Evolutionary conservation across 805 yeast genomes (phyloP), one percentile per base, ranked within the genome.

Genomic region (Cyberlindnera subsufficiens): DNA sequence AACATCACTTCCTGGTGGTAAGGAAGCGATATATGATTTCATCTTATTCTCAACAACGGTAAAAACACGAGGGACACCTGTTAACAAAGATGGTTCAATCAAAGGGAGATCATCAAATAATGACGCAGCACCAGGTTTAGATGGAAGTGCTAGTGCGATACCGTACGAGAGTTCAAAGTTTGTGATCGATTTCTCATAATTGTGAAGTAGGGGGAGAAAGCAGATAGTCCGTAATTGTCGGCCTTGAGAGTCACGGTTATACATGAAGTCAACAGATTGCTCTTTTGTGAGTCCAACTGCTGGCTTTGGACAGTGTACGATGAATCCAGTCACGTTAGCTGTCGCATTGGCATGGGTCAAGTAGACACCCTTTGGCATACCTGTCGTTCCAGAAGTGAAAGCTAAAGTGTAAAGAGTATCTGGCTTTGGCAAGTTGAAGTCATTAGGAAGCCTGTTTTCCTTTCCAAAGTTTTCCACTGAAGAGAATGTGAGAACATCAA

Each of bases 321-420:
- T 49, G 42, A 55, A 57, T 16, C 56, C 60, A 6, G 64, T 53
- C 19, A 60, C 53, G 42, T 68, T 68, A 22, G 71, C 57, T 11
- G 65, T 65, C 15, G 77, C 69, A 50, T 77, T 79, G 33, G 59
- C 61, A 49, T 83, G 88, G n/a, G 79, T 69, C 44, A 82, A 64
- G 38, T 78, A 75, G 16, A 75, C 84, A 16, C 85, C 85, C 58
- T 78, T 78, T 27, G 85, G 85, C 30, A 71, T 59, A 3, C 83
- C 82, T 1, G 83, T 76, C 4, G 85, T 78, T 13, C 85, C 85
- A 0, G 82, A 77, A 6, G 85, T 79, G 56, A 78, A 78, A 19
- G 77, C 74, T 35, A 79, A 68, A 9, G 83, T 74, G 49, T 71
- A 68, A 3, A 66, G 47, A 20, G 67, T 67, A 4, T 67, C 63